Evolutionary conservation across 1,284 basidiomycete genomes (phyloP), one percentile per base, ranked within the genome.

Genomic region (Cryptococcus sp.): DNA sequence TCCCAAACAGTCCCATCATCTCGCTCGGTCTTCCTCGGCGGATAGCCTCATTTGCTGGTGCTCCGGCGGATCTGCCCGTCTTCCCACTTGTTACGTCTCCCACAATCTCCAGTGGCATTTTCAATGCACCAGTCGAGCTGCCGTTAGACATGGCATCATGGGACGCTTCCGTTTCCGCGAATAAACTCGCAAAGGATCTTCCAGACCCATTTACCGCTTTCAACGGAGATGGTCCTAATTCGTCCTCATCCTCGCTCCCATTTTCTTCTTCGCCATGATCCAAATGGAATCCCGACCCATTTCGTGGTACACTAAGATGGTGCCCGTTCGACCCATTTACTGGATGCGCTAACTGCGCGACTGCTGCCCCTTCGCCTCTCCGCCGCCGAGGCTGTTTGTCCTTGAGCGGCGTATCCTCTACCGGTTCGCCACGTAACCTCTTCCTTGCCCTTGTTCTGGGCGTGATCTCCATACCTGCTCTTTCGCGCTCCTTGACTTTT

Each of bases 401-500:
- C 48, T 71, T 71, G 19, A 68, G 57, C 3, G 77, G 77, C 3
- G 73, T 75, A 57, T 72, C 69, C 20, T 74, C 76, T 29, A 77
- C 67, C 22, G 61, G 57, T 46, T 78, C 77, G 4, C 77, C 77
- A 11, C 69, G 62, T 13, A 79, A 58, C 10, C 76, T 61, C 55
- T 74, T 75, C 20, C 77, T 55, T n/a, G 77, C 77, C 22, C 65
- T 64, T 1, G 77, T 78, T 13, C 77, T 58, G 1, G 77, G 77
- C 25, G 77, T 79, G 38, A 69, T 68, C 26, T 68, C 68, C 26
- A 34, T 55, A 26, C 48, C 39, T 25, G 20, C 26, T 20, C 46
- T 20, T 11, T 49, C 49, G 34, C 50, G 34, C 44, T 65, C 65
- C 34, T 56, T 61, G 15, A 69, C 46, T 34, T 68, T 62, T 5